A percentile compares a stretch with the other conserved stretches of the same genome.
Conservation (phyloP, 352 stramenopile species). For the Globisporangium orthogonon region DNA sequence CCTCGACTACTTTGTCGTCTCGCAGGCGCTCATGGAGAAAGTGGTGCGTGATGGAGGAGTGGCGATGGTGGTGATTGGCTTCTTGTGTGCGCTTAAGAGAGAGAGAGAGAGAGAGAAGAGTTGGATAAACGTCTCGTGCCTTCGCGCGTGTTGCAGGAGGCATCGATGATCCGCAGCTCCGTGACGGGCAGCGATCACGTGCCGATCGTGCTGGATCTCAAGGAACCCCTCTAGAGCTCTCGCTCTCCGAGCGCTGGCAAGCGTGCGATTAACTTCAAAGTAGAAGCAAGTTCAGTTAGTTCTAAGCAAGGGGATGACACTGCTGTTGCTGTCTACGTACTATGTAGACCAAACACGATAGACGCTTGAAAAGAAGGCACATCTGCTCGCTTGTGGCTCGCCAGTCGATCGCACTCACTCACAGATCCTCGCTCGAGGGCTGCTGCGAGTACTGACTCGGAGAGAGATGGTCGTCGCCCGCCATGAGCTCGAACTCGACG, state of each 20-base stretch:
- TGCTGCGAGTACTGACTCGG: constrained; percentile 6
- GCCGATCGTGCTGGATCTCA: constrained; percentile 62
- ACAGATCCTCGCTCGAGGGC: neutral
- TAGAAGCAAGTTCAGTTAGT: too few species aligned
- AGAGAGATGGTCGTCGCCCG: constrained; percentile 24
- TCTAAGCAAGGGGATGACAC: too few species aligned
- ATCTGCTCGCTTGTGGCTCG: too few species aligned
- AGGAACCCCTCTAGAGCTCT: constrained; percentile 8
- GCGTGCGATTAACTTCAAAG: too few species aligned
- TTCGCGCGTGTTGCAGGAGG: constrained; percentile 17
- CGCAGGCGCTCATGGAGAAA: constrained; percentile 36
- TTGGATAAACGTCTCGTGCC: too few species aligned
- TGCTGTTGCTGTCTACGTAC: neutral
- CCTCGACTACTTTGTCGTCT: constrained; percentile 82
- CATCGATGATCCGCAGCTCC: constrained; percentile 51
- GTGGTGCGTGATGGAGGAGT: constrained; percentile 40
- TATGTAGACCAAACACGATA: neutral
- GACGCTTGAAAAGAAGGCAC: too few species aligned
- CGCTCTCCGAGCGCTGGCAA: too few species aligned
- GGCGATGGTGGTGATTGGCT: too few species aligned
- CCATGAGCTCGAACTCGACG: constrained; percentile 59
- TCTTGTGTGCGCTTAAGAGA: too few species aligned
- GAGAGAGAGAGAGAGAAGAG: too few species aligned
- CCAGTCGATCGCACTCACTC: too few species aligned
- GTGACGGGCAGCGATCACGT: constrained; percentile 78